Evolutionary conservation across 1,139 yeast genomes (phyloP).

Genomic region (Pichia cactophila): DNA sequence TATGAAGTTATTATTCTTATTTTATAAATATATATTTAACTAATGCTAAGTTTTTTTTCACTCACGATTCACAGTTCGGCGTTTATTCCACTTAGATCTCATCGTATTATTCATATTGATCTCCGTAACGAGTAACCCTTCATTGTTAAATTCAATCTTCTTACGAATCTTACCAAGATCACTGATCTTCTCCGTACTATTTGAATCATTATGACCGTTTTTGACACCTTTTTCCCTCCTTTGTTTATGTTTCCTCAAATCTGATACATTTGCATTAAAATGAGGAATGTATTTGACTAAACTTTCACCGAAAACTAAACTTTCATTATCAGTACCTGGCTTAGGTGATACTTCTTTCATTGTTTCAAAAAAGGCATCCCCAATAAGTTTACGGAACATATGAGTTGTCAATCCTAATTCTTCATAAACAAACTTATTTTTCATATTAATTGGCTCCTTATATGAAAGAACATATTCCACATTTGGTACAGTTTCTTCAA

Average conservation of each 20-base stretch:
- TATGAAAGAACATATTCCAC: slow-evolving; percentile 5
- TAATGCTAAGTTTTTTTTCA: neutral
- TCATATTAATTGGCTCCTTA: slow-evolving; percentile 7
- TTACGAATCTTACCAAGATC: slow-evolving; percentile 21
- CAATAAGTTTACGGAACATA: slow-evolving; percentile 42
- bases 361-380: slow-evolving; percentile 27
- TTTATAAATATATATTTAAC: slow-evolving; percentile 1
- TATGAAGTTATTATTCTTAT: neutral
- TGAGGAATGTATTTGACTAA: slow-evolving; percentile 9
- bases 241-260: slow-evolving; percentile 2
- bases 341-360: slow-evolving; percentile 6
- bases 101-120: slow-evolving; percentile 12
- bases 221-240: neutral
- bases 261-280: slow-evolving; percentile 4
- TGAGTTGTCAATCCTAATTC: slow-evolving; percentile 32
- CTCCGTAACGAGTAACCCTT: slow-evolving; percentile 19
- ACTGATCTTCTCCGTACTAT: slow-evolving; percentile 14
- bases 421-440: slow-evolving; percentile 8
- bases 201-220: neutral
- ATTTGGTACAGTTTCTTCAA: slow-evolving; percentile 1
- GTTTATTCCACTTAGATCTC: slow-evolving; percentile 8
- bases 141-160: slow-evolving; percentile 19
- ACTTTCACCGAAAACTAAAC: neutral
- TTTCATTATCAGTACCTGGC: slow-evolving; percentile 1
- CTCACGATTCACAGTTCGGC: slow-evolving; percentile 4